A percentile compares a stretch with the other conserved stretches of the same genome.
Conservation (phyloP, 75 land plant species). For the Adiantum capillusveneris region DNA sequence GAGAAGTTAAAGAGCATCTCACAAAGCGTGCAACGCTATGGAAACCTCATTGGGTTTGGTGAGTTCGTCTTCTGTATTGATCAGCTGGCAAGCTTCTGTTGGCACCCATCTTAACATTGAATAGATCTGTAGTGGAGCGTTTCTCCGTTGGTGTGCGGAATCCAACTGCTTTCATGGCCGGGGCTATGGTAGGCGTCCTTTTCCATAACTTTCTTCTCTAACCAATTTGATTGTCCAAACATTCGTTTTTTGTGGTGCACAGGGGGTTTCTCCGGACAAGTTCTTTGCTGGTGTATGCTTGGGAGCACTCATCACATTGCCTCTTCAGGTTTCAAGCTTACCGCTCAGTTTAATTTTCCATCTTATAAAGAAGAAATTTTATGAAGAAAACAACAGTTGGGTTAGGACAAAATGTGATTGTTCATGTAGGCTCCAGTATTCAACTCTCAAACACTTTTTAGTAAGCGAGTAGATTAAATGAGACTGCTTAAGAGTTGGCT, state of each 20-base stretch:
- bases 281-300: conserved; percentile 69
- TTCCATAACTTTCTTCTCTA: neutral
- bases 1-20: conserved; percentile 44
- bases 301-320: conserved; percentile 64
- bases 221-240: neutral
- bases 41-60: conserved; percentile 80
- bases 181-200: conserved; percentile 45
- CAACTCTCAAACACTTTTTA: too few relatives aligned
- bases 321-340: conserved; percentile 37
- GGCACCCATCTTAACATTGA: too few relatives aligned
- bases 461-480: too few relatives aligned
- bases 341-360: too few relatives aligned
- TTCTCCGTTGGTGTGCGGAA: conserved; percentile 76
- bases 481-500: too few relatives aligned
- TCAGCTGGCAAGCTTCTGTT: too few relatives aligned
- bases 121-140: conserved; percentile 76
- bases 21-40: conserved; percentile 52
- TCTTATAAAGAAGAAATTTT: too few relatives aligned
- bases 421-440: too few relatives aligned
- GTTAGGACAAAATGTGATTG: too few relatives aligned
- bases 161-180: conserved; percentile 79
- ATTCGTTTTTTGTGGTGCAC: neutral
- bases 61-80: conserved; percentile 9
- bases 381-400: too few relatives aligned
- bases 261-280: conserved; percentile 62